A percentile compares a stretch with the other conserved stretches of the same genome.
phyloP scores from a whole-genome alignment of 192 early-diverging fungal genomes.

The Phycomyces nitens region DNA sequence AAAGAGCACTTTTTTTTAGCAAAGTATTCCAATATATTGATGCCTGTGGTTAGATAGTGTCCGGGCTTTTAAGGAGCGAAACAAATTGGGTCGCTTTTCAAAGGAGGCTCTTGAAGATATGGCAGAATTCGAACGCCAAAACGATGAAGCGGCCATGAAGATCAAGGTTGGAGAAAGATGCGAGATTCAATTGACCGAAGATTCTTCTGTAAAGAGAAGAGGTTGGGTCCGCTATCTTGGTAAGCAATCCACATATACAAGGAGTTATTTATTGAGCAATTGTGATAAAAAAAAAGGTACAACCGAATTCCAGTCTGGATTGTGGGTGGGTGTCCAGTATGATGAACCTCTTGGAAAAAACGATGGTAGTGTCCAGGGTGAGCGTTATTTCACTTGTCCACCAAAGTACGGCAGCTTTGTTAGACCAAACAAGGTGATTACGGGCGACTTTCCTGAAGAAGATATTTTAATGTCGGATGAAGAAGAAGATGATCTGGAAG shows the following conservation, averaged over 20 bases:
- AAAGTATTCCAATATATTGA: too few species aligned
- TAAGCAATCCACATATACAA: slow-evolving; percentile 21
- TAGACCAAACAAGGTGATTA: slow-evolving; percentile 81
- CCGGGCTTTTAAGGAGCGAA: slow-evolving; percentile 81
- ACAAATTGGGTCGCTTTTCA: slow-evolving; percentile 85
- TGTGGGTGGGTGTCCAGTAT: slow-evolving; percentile 93
- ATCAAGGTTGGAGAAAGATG: slow-evolving; percentile 83
- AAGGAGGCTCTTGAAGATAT: slow-evolving; percentile 40
- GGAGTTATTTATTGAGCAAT: too few species aligned
- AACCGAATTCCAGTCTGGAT: slow-evolving; percentile 77
- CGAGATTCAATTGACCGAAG: slow-evolving; percentile 64
- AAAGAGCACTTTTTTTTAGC: not conserved
- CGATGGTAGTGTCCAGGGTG: slow-evolving; percentile 80
- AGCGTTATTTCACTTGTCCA: slow-evolving; percentile 72
- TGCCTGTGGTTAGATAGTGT: slow-evolving; percentile 61
- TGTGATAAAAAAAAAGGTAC: too few species aligned
- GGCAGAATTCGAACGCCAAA: slow-evolving; percentile 42
- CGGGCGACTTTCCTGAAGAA: slow-evolving; percentile 94
- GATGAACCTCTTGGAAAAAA: slow-evolving; percentile 97
- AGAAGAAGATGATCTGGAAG: slow-evolving; percentile 62
- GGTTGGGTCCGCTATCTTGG: slow-evolving; percentile 77
- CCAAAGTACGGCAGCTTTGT: slow-evolving; percentile 84
- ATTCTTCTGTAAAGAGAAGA: slow-evolving; percentile 43
- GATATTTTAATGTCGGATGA: slow-evolving; percentile 67
- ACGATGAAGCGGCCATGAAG: slow-evolving; percentile 56